These are phyloP conservation scores for Botrytis cinerea DNA, from an alignment of 2,329 filamentous ascomycete genomes.

Conservation along the genomic window DNA sequence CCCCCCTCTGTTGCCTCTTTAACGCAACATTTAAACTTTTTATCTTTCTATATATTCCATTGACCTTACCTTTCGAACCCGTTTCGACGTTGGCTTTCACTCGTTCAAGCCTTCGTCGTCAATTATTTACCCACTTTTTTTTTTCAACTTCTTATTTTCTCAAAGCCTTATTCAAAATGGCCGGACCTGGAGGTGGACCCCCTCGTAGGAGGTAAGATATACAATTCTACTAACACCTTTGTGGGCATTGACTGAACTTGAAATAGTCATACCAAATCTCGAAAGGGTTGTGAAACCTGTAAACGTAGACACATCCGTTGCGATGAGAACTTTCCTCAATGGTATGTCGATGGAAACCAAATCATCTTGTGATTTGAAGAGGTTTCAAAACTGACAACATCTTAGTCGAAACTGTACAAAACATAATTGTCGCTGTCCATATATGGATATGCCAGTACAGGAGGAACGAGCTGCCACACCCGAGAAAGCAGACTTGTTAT, in stretches of 20 bases:
- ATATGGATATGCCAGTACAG: constrained; percentile 80
- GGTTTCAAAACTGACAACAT: constrained; percentile 33
- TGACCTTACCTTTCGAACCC: constrained; percentile 28
- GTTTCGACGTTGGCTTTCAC: constrained; percentile 41
- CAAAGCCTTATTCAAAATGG: constrained; percentile 60
- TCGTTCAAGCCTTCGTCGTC: constrained; percentile 44
- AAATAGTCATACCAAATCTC: constrained; percentile 92
- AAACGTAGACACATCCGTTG: constrained; percentile 97
- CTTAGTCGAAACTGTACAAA: constrained; percentile 94
- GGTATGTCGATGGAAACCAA: constrained; percentile 56
- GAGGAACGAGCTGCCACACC: constrained; percentile 63
- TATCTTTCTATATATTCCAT: constrained; percentile 23
- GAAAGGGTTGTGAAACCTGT: constrained; percentile 97
- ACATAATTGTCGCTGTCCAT: constrained; percentile 97
- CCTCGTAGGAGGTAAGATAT: constrained; percentile 65
- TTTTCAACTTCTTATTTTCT: constrained; percentile 26
- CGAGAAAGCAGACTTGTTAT: constrained; percentile 71
- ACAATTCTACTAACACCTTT: not conserved
- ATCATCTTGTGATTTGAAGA: not conserved
- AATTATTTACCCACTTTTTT: constrained; percentile 30
- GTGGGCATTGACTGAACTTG: constrained; percentile 29
- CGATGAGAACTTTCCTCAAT: constrained; percentile 97
- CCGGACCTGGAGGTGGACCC: constrained; percentile 91
- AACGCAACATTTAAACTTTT: constrained; percentile 18
- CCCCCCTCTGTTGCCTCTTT: constrained; percentile 27